Evolutionary conservation across 2,329 filamentous ascomycete genomes (phyloP).

Genomic region (Nemania sp.): DNA sequence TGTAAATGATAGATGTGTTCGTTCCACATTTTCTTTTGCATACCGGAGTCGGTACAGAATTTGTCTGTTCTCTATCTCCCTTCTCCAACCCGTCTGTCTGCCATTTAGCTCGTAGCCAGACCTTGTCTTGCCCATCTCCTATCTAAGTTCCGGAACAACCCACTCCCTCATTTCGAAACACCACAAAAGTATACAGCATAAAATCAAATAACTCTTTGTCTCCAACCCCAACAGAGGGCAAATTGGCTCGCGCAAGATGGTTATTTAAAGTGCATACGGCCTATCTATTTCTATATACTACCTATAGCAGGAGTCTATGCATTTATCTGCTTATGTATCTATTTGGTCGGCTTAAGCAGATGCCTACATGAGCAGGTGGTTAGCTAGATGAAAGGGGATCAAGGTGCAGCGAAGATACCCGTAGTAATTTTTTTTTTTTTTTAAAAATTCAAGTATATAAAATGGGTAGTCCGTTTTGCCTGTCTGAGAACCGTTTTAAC

Average conservation of each 20-base stretch:
- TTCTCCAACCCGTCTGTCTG: neutral
- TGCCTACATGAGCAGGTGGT: slow-evolving; percentile 25
- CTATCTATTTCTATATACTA: slow-evolving; percentile 1
- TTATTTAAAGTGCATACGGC: neutral
- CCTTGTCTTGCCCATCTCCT: neutral
- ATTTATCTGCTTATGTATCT: neutral
- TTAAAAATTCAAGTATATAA: too few relatives aligned
- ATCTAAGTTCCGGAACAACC: neutral
- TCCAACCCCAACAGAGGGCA: neutral
- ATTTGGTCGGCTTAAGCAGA: slow-evolving; percentile 5
- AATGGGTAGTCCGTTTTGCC: slow-evolving; percentile 20
- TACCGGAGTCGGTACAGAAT: neutral
- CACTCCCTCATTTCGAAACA: slow-evolving; percentile 7
- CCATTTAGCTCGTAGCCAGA: too few relatives aligned
- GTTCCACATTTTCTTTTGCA: neutral
- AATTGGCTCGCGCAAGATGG: neutral
- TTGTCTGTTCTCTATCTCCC: neutral
- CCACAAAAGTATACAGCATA: slow-evolving; percentile 4
- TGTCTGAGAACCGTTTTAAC: slow-evolving; percentile 24
- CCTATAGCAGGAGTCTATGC: neutral
- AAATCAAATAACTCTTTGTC: slow-evolving; percentile 4
- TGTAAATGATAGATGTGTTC: neutral
- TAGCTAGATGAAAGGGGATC: neutral
- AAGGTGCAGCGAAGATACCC: neutral
- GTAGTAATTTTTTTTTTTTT: neutral